Evolutionary conservation across 208 protist species (phyloP).

Genomic region (Trypanosoma rangeli): DNA sequence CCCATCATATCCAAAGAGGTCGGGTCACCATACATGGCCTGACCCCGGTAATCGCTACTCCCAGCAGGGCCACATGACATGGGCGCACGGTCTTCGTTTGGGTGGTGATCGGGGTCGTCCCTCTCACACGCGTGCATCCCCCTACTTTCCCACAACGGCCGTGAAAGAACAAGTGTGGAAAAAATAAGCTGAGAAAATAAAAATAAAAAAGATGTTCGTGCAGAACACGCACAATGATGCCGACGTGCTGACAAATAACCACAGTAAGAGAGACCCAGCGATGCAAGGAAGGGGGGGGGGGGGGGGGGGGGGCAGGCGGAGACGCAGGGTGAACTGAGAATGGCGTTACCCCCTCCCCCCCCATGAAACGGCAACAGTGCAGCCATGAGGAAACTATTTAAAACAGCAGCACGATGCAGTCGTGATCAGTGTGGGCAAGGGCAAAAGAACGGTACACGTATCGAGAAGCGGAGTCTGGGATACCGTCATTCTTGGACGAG

Average conservation of each 20-base stretch:
- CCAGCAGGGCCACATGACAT: neutral
- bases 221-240: neutral
- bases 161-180: neutral
- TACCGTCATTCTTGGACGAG: neutral
- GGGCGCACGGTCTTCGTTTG: neutral
- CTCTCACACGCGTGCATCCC: neutral
- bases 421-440: slow-evolving; percentile 73
- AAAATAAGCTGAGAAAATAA: neutral
- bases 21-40: neutral
- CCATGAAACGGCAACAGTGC: too few species aligned
- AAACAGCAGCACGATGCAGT: slow-evolving; percentile 51
- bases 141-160: neutral
- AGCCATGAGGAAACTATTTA: slow-evolving; percentile 2
- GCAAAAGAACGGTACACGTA: slow-evolving; percentile 58
- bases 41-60: neutral
- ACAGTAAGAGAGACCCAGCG: too few species aligned
- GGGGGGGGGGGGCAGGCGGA: too few species aligned
- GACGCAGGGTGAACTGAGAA: too few species aligned
- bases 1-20: neutral
- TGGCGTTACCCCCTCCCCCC: too few species aligned
- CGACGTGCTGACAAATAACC: neutral
- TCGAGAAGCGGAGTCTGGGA: neutral
- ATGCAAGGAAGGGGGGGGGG: too few species aligned
- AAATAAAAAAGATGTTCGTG: neutral
- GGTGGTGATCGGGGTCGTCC: neutral